Percentiles rank a stretch among this genome's conserved stretches.
Conservation (phyloP, 164 flowering plant genomes). For the Amborella trichopoda region DNA sequence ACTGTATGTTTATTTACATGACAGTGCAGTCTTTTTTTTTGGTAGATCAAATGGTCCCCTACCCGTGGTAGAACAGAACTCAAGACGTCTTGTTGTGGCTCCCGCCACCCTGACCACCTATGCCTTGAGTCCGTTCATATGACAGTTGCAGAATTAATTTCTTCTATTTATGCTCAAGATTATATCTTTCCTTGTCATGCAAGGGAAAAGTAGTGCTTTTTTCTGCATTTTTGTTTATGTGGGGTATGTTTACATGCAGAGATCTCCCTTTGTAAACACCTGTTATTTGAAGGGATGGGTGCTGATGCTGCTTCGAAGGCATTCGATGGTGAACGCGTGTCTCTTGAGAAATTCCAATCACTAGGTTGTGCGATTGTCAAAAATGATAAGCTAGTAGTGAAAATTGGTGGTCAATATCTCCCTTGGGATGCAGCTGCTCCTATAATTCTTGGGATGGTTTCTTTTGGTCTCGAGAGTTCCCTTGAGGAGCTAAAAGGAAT, state of each 20-base stretch:
- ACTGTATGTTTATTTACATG: too few relatives aligned
- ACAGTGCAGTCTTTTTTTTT: too few relatives aligned
- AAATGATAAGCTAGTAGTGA: slow-evolving; percentile 35
- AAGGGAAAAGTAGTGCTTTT: background rate
- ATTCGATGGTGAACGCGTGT: slow-evolving; percentile 46
- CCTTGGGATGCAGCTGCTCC: slow-evolving; percentile 41
- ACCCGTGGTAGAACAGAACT: too few relatives aligned
- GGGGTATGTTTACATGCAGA: slow-evolving; percentile 22
- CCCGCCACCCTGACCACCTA: too few relatives aligned
- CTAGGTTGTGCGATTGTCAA: slow-evolving; percentile 26
- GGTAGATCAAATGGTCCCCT: too few relatives aligned
- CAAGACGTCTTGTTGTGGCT: too few relatives aligned
- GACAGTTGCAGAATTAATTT: too few relatives aligned
- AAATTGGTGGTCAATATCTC: slow-evolving; percentile 27
- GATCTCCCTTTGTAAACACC: slow-evolving; percentile 44
- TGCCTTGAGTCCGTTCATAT: too few relatives aligned
- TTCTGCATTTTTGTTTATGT: background rate
- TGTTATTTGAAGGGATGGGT: slow-evolving; percentile 47
- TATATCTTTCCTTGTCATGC: too few relatives aligned
- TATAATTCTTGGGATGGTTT: slow-evolving; percentile 27
- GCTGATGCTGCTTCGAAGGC: slow-evolving; percentile 43
- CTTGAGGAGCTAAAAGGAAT: slow-evolving; percentile 30
- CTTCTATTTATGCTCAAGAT: too few relatives aligned
- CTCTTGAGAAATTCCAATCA: slow-evolving; percentile 23
- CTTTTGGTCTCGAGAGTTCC: slow-evolving; percentile 20